Base-by-base conservation (phyloP, 108 stramenopile species). In the Mediolabrus comicus region DNA sequence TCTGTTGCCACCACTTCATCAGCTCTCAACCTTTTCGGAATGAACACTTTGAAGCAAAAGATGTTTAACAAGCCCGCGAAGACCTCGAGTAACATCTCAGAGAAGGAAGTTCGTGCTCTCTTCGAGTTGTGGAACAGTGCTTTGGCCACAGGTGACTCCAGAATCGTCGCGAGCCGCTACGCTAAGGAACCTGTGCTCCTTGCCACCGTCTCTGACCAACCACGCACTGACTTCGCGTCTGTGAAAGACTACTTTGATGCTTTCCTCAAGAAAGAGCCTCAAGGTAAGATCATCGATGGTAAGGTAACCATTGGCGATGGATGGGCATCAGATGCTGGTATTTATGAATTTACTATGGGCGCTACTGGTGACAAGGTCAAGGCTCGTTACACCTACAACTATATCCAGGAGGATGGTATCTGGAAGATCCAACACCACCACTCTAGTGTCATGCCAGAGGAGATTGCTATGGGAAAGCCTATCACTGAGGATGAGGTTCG, bases 381-480 rank as follows among this genome's bases (percentile, higher is more conserved):
- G 61, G 79, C 72, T 49, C 82, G 85, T 0, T 86, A 86, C 63
- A 72, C 80, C 11, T 83, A 65, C 69, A 71, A 76, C 61, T 83
- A 83, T 51, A 43, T 72, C 19, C 57, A 72, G 29, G 79, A 83
- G 43, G 61, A 72, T 55, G 79, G 79, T 10, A 19, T 76, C 28
- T 88, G 87, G 87, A 86, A 86, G 82, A 88, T 88, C 54, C 51
- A 69, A 17, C 83, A 83, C 49, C 83, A 83, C 59, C 83, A 83
- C 34, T 80, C 79, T 33, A 81, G 79, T 39, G 69, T 77, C 2
- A 85, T 87, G 86, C 86, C 86, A 16, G 86, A 87, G 62, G 72
- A 63, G 24, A 63, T 62, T 62, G 59, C 41, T 11, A 71, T 66
- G 27, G 64, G 34, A 31, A 55, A 71, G 46, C 65, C 64, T 17